Base-by-base conservation (phyloP, 2,329 filamentous ascomycete genomes). In the Aspergillus sp. region DNA sequence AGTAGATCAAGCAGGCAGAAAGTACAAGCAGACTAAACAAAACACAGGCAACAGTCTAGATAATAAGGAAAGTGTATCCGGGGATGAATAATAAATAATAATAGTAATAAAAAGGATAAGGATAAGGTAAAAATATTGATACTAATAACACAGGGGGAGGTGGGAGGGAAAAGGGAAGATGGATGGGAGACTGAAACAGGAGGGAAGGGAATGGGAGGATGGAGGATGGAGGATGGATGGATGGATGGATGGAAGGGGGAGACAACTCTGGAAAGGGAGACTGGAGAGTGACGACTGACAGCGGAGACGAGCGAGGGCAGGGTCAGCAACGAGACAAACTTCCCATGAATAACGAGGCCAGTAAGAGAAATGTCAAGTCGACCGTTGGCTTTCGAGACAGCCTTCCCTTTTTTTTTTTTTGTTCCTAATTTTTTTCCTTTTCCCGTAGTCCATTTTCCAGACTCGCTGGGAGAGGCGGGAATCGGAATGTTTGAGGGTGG, bases 71-170 rank as follows among this genome's bases (percentile, higher is more conserved):
- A 63, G 57, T 49, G 24, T 59, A 52, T 31, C 8, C 27, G 27
- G 27, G 9, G 53, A 46, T 24, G 27, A 39, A 46, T 46, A 48
- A 40, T 27, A 27, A 35, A 52, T 33, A 51, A 40, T 40, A 47
- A 45, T 39, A 55, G 39, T 45, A 55, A 35, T 24, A 49, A 39
- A 31, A 45, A 46, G 19, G 58, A 50, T 58, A 53, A 53, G 24
- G 52, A 23, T 55, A 50, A 52, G 27, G 37, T 49, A 57, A 47
- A 14, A 47, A 51, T 56, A 60, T 47, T 37, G 58, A 61, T 49
- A 61, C 37, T 63, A 63, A 53, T 56, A 62, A 59, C 58, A 61
- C 56, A 66, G 53, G 52, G 58, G 33, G 44, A 46, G 64, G 55
- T 62, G 59, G 52, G 49, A 45, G 53, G 57, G 19, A 45, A 27